phyloP scores from a whole-genome alignment of 495 filamentous ascomycete species.

The Aspergillus bertholletiae region DNA sequence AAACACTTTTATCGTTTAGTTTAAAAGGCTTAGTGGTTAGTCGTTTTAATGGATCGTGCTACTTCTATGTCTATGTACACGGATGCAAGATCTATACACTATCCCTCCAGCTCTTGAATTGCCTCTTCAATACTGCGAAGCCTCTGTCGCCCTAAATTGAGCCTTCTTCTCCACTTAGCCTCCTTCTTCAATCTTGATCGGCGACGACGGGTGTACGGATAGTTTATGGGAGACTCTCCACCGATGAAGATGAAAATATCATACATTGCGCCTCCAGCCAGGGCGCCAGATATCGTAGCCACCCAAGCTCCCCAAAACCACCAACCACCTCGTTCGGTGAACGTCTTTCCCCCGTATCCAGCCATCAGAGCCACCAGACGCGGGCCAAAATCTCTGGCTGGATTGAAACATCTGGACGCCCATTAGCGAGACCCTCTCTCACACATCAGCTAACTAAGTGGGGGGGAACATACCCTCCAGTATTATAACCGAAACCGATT shows the following conservation, averaged over 20 bases:
- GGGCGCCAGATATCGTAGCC: slow-evolving; percentile 43
- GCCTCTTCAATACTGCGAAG: not conserved
- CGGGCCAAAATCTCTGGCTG: slow-evolving; percentile 55
- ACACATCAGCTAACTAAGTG: no score
- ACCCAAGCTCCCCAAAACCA: slow-evolving; percentile 53
- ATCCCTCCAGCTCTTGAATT: not conserved
- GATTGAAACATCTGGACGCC: slow-evolving; percentile 53
- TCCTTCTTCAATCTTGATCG: not conserved
- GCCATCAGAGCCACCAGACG: slow-evolving; percentile 48
- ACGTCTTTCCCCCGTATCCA: slow-evolving; percentile 42
- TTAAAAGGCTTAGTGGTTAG: no score
- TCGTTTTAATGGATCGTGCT: no score
- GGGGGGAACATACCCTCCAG: slow-evolving; percentile 16
- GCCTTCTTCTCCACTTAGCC: not conserved
- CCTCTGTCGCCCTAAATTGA: not conserved
- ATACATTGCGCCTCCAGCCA: slow-evolving; percentile 49
- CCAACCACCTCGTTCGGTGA: slow-evolving; percentile 43
- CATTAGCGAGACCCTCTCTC: no score
- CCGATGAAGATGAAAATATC: slow-evolving; percentile 48
- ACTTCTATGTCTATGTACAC: no score
- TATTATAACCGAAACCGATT: slow-evolving; percentile 18
- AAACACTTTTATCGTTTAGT: no score
- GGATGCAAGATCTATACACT: not conserved
- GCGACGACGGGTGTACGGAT: slow-evolving; percentile 3
- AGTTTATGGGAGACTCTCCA: slow-evolving; percentile 47